Evolutionary conservation across 352 stramenopile species (phyloP).

Genomic region (Blastocystis sp.): DNA sequence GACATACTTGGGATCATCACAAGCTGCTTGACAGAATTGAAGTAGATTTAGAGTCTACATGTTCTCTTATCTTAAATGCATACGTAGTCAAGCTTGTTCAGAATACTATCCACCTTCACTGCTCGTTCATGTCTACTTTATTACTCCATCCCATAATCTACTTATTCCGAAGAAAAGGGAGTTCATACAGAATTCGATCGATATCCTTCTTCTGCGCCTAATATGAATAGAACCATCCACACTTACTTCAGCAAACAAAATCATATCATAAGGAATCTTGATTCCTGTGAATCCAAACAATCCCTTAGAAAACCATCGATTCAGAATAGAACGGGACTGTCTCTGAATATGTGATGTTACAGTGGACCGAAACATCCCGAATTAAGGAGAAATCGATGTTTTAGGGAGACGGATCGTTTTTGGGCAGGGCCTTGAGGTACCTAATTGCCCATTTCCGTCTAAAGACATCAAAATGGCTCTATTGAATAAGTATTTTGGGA

Average conservation of each 20-base stretch:
- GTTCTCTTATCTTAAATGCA: neutral
- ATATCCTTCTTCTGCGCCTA: constrained; percentile 48
- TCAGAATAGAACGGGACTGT: too few species aligned
- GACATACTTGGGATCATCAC: constrained; percentile 18
- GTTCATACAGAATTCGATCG: neutral
- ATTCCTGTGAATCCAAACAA: constrained; percentile 55
- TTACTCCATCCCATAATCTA: neutral
- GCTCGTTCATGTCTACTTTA: neutral
- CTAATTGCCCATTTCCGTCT: too few species aligned
- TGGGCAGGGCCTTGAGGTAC: too few species aligned
- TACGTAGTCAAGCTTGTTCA: constrained; percentile 40
- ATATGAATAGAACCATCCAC: neutral
- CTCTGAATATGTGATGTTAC: too few species aligned
- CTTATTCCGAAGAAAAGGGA: neutral
- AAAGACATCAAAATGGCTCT: too few species aligned
- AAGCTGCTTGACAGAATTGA: neutral
- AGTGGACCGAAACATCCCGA: too few species aligned
- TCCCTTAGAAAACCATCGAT: constrained; percentile 19
- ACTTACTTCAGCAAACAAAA: constrained; percentile 47
- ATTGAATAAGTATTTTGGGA: neutral
- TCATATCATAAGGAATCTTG: neutral
- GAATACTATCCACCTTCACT: constrained; percentile 9
- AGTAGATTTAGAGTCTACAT: constrained; percentile 28
- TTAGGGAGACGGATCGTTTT: too few species aligned
- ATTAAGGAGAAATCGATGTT: too few species aligned